Base-by-base conservation (phyloP, 371 early-diverging fungal species). In the Apophysomyces ossiformis region DNA sequence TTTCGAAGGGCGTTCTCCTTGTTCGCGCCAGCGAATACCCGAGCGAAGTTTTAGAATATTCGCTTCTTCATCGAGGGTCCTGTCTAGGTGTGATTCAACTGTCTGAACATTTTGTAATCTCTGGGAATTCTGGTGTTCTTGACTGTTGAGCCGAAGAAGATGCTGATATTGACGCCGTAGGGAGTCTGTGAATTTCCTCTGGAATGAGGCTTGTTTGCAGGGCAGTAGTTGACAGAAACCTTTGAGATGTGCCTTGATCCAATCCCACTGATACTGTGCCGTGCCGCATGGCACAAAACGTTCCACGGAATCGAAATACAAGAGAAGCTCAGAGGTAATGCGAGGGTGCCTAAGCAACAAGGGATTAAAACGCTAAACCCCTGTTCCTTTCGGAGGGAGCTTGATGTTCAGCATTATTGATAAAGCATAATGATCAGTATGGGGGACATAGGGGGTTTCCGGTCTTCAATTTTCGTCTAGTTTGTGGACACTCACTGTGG, bases 361-460 rank as follows among this genome's bases (percentile, higher is more conserved):
- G 26, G 62, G 45, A 36, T 62, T 44, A n/a, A 62, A 9, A 32
- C 62, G 62, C 62, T 47, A 62, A 5, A 62, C 8, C 12, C 62
- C 62, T 21, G 62, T 45, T 1, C 62, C 62, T 11, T 12, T n/a
- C 11, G 32, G 21, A 11, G 62, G 36, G 12, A 62, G 8, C 11
- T 41, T 7, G 5, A 18, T 21, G 39, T 9, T 13, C 13, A 62
- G 43, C 1, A 36, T 16, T 5, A 62, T 46, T 12, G 62, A 41
- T 7, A 62, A 8, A 8, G 62, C 62, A 7, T 35, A 35, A 13
- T 62, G 62, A 36, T 62, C 62, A 35, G 36, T 36, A 13, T 38
- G 62, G 12, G 62, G 46, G 26, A 62, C 62, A 47, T 46, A 62
- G 21, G 21, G 21, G 21, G 21, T 21, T 21, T 21, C 21, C 21